Conservation (phyloP, 257 asterid species). For the Nicotiana paniculata region DNA sequence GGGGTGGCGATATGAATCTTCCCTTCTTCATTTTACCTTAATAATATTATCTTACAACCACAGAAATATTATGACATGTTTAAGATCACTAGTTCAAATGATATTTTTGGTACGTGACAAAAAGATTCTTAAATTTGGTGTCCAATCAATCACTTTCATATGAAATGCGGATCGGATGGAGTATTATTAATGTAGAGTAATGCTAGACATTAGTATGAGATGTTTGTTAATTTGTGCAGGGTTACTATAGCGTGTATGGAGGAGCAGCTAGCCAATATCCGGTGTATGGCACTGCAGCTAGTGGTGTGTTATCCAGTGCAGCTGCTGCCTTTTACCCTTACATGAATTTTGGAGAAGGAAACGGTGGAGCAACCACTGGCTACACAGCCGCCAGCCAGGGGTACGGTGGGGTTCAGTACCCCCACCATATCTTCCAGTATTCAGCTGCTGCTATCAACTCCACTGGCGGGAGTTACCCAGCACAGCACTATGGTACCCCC, state of each 20-base stretch:
- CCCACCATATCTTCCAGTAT: constrained; percentile 74
- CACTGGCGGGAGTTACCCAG: constrained; percentile 42
- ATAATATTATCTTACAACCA: not conserved
- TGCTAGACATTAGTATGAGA: not conserved
- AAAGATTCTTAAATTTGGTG: not conserved
- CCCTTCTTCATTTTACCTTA: no score
- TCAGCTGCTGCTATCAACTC: constrained; percentile 46
- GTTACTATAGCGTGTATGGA: constrained; percentile 74
- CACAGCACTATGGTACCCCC: constrained; percentile 75
- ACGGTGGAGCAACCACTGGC: constrained; percentile 41
- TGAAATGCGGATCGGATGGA: not conserved
- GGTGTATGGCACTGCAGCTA: constrained; percentile 55
- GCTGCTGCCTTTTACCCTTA: constrained; percentile 68
- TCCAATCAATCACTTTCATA: no score
- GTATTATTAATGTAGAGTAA: not conserved
- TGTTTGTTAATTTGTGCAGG: constrained; percentile 27
- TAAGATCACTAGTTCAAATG: not conserved
- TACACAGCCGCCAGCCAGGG: constrained; percentile 49
- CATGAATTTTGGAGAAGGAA: constrained; percentile 60
- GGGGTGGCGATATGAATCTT: no score
- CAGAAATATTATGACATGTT: not conserved
- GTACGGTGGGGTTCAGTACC: constrained; percentile 57
- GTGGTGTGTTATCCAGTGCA: constrained; percentile 47
- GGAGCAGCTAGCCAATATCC: constrained; percentile 63
- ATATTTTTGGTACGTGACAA: not conserved